A percentile compares a stretch with the other conserved stretches of the same genome.
Conservation (phyloP, 2,329 filamentous ascomycete species). For the Exophiala sideris region DNA sequence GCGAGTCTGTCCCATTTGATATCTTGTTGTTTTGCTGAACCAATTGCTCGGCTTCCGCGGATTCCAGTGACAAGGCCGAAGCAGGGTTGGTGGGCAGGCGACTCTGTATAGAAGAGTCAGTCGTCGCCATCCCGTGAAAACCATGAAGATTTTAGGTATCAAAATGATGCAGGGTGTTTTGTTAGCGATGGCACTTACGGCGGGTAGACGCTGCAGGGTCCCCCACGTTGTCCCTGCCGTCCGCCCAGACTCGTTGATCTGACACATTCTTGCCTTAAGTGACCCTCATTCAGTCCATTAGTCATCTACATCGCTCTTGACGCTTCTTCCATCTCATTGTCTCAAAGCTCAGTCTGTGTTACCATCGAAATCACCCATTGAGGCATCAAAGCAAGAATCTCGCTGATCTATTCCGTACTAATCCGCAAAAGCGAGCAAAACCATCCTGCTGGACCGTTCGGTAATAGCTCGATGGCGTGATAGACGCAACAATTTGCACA, state of each 20-base stretch:
- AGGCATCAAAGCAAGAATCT: background rate
- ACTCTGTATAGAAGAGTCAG: conserved; percentile 10
- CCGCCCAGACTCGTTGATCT: conserved; percentile 6
- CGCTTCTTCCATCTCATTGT: background rate
- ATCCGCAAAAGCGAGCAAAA: background rate
- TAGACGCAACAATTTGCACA: conserved; percentile 2
- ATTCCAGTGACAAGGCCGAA: background rate
- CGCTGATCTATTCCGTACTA: background rate
- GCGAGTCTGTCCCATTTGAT: conserved; percentile 1
- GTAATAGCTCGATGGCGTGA: conserved; percentile 13
- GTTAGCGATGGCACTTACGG: background rate
- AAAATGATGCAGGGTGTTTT: background rate
- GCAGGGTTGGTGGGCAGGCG: background rate
- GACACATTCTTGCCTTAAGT: conserved; percentile 10
- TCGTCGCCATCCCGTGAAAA: conserved; percentile 10
- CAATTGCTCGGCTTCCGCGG: background rate
- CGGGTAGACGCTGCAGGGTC: background rate
- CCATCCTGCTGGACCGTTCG: background rate
- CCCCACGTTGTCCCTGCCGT: background rate
- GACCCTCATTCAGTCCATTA: background rate
- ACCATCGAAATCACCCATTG: background rate
- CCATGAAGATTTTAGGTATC: background rate
- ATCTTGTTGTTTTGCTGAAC: background rate
- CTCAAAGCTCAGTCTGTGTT: background rate
- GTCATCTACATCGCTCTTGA: background rate